Percentiles rank a stretch among this genome's conserved stretches.
These are phyloP conservation scores for Escallonia herrerae DNA, from an alignment of 129 eudicot species.

Conservation along the genomic window DNA sequence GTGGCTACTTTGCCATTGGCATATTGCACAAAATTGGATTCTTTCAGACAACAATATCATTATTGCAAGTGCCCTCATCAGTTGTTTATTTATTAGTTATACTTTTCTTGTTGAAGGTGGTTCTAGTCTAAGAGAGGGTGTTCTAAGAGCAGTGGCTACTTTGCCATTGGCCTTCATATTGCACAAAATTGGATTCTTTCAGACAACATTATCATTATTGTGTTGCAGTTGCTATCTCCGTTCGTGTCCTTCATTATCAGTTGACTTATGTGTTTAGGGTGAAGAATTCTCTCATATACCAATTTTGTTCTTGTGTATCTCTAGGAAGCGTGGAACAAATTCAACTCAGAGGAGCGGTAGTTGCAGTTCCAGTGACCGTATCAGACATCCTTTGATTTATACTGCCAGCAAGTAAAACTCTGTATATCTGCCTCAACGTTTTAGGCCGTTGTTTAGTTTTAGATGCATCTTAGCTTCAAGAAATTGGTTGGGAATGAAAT, in stretches of 20 bases:
- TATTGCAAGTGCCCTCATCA: too few relatives aligned
- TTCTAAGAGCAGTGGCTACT: neutral
- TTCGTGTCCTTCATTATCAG: neutral
- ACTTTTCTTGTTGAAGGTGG: too few relatives aligned
- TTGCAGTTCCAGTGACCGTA: neutral
- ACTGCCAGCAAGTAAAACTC: constrained; percentile 2
- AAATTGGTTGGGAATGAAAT: neutral
- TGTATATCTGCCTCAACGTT: neutral
- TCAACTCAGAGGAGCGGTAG: constrained; percentile 90
- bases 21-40: neutral
- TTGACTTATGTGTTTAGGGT: neutral
- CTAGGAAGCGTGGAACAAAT: constrained; percentile 97
- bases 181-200: neutral
- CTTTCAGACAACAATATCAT: neutral
- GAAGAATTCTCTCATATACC: neutral
- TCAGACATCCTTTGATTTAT: constrained; percentile 7
- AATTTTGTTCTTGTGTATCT: neutral
- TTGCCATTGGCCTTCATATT: neutral
- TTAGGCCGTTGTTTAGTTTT: constrained; percentile 1
- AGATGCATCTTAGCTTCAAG: neutral
- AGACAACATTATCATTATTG: neutral
- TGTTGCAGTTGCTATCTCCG: neutral
- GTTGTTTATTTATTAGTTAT: too few relatives aligned
- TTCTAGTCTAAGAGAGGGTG: too few relatives aligned
- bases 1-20: neutral